Evolutionary conservation across 2,329 filamentous ascomycete species (phyloP).

Genomic region (Beauveria sp.): DNA sequence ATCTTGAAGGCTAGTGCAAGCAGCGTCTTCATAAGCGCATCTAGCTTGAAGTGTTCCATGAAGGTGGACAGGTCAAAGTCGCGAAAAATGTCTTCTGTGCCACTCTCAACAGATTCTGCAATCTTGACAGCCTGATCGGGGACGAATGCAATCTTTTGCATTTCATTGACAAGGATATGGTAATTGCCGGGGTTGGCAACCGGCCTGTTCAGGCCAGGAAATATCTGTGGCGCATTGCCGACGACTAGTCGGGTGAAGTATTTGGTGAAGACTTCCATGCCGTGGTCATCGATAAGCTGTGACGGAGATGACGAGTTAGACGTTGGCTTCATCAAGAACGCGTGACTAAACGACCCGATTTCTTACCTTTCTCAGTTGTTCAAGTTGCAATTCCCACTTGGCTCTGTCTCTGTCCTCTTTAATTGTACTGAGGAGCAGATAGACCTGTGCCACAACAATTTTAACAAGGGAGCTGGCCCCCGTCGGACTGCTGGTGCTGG

Average conservation of each 20-base stretch:
- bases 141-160: constrained; percentile 77
- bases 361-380: constrained; percentile 83
- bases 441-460: constrained; percentile 92
- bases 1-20: constrained; percentile 84
- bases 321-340: constrained; percentile 9
- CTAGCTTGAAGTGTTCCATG: constrained; percentile 91
- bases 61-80: constrained; percentile 96
- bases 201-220: constrained; percentile 67
- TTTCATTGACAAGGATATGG: constrained; percentile 71
- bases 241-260: constrained; percentile 90
- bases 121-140: constrained; percentile 81
- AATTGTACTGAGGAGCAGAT: constrained; percentile 85
- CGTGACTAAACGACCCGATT: not conserved
- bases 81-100: constrained; percentile 85
- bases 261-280: constrained; percentile 97
- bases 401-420: constrained; percentile 85
- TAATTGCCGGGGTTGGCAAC: constrained; percentile 75
- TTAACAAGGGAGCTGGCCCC: constrained; percentile 68
- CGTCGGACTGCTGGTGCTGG: constrained; percentile 55
- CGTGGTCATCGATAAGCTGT: constrained; percentile 91
- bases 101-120: constrained; percentile 84
- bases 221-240: constrained; percentile 86
- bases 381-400: constrained; percentile 88
- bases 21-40: constrained; percentile 79
- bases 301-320: not conserved